Base-by-base conservation (phyloP, 2,329 filamentous ascomycete species). In the Cordyceps farinosa region DNA sequence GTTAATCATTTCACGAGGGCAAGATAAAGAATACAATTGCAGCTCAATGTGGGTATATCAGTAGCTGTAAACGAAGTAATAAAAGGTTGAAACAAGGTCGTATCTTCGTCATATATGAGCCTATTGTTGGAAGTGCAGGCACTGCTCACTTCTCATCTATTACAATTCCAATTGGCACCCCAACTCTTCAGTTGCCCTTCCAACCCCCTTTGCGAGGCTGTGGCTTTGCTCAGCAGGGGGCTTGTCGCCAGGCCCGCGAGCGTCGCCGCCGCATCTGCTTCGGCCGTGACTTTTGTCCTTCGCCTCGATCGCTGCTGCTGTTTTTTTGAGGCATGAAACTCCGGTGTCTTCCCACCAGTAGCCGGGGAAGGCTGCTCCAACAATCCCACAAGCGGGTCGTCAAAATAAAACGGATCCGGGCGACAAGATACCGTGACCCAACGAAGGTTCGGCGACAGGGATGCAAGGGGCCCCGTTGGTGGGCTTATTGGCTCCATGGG, bases 401-500 rank as follows among this genome's bases (percentile, higher is more conserved):
- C 64, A 8, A 69, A 38, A 51, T 66, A 70, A 50, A 73, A 70
- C 4, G 68, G 64, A 7, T 73, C 66, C 27, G 62, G 62, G 34
- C 63, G 67, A 8, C 64, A 64, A 42, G 68, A 70, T 13, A 53
- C 40, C 40, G 51, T 64, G 5, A 65, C 66, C 34, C 64, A 68
- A 3, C 72, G 69, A 64, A 73, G 58, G 52, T 76, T 76, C 11
- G 70, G 67, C 17, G 74, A 76, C 34, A 76, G 67, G 1, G 70
- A 68, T 15, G 68, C 57, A 6, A 76, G 63, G 2, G 73, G 71
- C n/a, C 73, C 73, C 0, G 67, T 55, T 0, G 69, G 69, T 6
- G 68, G 67, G 30, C 67, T 72, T 15, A 36, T 65, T 0, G 74
- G 74, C 64, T 76, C 75, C 53, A 76, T 64, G 3, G 73, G 68